Percentiles rank a stretch among this genome's conserved stretches.
Evolutionary conservation across 75 land plant species (phyloP).

Genomic region (Picea sitchensis): DNA sequence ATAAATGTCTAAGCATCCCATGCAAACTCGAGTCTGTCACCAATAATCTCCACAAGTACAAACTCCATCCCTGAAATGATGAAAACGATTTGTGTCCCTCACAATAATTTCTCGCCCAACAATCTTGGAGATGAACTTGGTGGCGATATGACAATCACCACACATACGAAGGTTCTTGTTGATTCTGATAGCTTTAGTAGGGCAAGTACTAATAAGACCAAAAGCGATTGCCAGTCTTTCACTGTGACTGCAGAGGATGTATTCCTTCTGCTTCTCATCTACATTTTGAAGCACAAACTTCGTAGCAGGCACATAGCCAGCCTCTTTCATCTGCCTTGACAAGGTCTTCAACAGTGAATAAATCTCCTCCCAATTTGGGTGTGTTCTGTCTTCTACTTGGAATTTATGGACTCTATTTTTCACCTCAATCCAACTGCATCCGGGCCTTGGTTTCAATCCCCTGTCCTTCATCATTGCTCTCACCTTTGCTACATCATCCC

Average conservation of each 20-base stretch:
- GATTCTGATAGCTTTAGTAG: slow-evolving; percentile 55
- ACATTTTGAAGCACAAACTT: slow-evolving; percentile 55
- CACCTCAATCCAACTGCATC: slow-evolving; percentile 71
- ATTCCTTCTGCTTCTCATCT: slow-evolving; percentile 52
- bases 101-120: slow-evolving; percentile 55
- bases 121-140: slow-evolving; percentile 64
- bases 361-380: slow-evolving; percentile 38
- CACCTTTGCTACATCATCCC: slow-evolving; percentile 53
- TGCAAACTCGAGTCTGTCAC: slow-evolving; percentile 20
- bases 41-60: slow-evolving; percentile 82
- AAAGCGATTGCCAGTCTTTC: slow-evolving; percentile 85
- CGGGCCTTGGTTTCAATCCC: slow-evolving; percentile 58
- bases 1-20: not conserved
- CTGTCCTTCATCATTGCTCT: slow-evolving; percentile 53
- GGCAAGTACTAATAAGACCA: slow-evolving; percentile 63
- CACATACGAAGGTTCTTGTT: slow-evolving; percentile 76
- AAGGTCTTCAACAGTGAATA: slow-evolving; percentile 41
- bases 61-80: slow-evolving; percentile 69
- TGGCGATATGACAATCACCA: slow-evolving; percentile 65
- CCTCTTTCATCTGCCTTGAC: slow-evolving; percentile 48
- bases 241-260: slow-evolving; percentile 49
- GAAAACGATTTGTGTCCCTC: slow-evolving; percentile 74
- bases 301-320: slow-evolving; percentile 50
- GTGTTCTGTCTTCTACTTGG: slow-evolving; percentile 43
- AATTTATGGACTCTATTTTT: slow-evolving; percentile 50